These are phyloP conservation scores for Pseudophaeomoniella oleicola DNA, from an alignment of 2,329 filamentous ascomycete genomes.

Conservation along the genomic window DNA sequence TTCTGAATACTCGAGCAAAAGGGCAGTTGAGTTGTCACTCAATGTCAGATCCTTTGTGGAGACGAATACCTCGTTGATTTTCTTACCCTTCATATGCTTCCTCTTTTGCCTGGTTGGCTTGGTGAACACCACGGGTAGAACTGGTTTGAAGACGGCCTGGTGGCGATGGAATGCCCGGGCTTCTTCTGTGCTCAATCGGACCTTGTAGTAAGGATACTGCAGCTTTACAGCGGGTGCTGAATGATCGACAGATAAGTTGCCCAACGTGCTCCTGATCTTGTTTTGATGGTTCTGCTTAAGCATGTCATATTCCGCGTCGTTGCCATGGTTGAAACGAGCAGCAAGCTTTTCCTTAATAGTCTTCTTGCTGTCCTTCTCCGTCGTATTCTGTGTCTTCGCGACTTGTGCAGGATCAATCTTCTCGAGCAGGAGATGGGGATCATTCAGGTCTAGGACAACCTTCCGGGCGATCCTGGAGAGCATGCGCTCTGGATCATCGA, in stretches of 20 bases:
- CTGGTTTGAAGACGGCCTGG: conserved; percentile 55
- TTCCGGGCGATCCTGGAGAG: conserved; percentile 62
- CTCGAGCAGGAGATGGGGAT: conserved; percentile 74
- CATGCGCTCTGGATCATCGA: conserved; percentile 66
- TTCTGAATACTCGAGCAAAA: conserved; percentile 91
- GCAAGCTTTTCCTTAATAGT: conserved; percentile 40
- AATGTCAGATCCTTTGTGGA: conserved; percentile 71
- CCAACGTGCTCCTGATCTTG: conserved; percentile 85
- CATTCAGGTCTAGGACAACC: conserved; percentile 73
- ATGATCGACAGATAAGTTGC: conserved; percentile 86
- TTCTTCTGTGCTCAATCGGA: conserved; percentile 58
- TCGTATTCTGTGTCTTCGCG: conserved; percentile 18
- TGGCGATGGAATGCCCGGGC: conserved; percentile 76
- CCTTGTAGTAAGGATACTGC: conserved; percentile 92
- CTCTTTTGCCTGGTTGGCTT: conserved; percentile 58
- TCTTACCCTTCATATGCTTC: conserved; percentile 68
- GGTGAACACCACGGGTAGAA: conserved; percentile 57
- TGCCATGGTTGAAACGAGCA: conserved; percentile 86
- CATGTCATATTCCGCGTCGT: conserved; percentile 88
- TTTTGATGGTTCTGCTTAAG: conserved; percentile 94
- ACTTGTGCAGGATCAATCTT: conserved; percentile 44
- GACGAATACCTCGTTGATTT: conserved; percentile 63
- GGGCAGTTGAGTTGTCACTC: conserved; percentile 73
- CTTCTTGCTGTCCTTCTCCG: conserved; percentile 43
- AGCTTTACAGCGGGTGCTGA: conserved; percentile 81